Conservation (phyloP, 495 filamentous ascomycete genomes). For the Rhypophila decipiens region DNA sequence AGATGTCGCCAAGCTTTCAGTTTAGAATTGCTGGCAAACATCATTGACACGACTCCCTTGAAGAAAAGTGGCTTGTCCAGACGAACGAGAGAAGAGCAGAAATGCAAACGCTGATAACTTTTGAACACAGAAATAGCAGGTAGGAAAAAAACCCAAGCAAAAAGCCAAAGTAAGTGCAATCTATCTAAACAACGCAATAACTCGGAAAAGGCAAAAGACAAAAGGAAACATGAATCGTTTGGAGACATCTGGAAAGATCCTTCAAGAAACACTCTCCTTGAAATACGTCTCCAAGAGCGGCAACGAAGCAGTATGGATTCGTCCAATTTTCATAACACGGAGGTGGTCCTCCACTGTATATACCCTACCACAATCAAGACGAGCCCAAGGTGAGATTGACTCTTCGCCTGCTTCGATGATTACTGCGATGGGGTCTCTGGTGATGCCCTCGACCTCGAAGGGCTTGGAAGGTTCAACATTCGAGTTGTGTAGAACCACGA, state of each 20-base stretch:
- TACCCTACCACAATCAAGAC: conserved; percentile 24
- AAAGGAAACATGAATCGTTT: neutral
- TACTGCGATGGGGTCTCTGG: conserved; percentile 17
- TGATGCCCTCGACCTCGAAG: conserved; percentile 18
- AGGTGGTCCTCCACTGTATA: conserved; percentile 30
- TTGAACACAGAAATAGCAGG: too few species aligned
- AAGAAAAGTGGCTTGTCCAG: too few species aligned
- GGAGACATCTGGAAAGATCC: too few species aligned
- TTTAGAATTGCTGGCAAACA: too few species aligned
- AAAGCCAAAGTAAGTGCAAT: too few species aligned
- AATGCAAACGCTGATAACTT: too few species aligned
- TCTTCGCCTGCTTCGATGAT: conserved; percentile 25
- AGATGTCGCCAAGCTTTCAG: too few species aligned
- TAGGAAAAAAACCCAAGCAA: too few species aligned
- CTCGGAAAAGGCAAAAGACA: neutral
- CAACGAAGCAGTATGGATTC: conserved; percentile 20
- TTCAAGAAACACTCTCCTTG: conserved; percentile 11
- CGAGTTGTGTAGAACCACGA: conserved; percentile 21
- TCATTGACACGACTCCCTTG: too few species aligned
- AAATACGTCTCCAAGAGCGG: conserved; percentile 21
- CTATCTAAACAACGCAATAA: neutral
- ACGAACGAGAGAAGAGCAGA: too few species aligned
- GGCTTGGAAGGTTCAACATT: conserved; percentile 17
- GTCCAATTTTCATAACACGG: conserved; percentile 24
- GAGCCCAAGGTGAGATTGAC: conserved; percentile 24